phyloP scores from a whole-genome alignment of 495 filamentous ascomycete species.

The Daldinia caldariorum region DNA sequence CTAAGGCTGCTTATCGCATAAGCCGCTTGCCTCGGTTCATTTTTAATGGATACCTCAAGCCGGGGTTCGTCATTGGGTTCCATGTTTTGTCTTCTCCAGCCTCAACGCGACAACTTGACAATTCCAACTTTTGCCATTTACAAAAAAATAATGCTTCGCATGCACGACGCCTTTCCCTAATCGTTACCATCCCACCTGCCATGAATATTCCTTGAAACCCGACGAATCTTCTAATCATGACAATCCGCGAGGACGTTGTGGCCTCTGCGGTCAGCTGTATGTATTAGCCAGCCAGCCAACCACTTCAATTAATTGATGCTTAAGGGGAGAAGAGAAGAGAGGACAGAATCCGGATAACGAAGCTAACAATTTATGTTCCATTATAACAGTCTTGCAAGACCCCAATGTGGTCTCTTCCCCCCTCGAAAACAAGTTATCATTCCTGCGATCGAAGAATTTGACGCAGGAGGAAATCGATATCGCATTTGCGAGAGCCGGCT shows the following conservation, averaged over 20 bases:
- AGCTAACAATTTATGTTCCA: slow-evolving; percentile 32
- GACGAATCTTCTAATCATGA: slow-evolving; percentile 61
- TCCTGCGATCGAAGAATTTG: slow-evolving; percentile 95
- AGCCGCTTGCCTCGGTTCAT: slow-evolving; percentile 39
- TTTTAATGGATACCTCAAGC: slow-evolving; percentile 24
- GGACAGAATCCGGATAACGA: slow-evolving; percentile 19
- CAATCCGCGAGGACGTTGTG: slow-evolving; percentile 86
- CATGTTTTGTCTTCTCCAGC: slow-evolving; percentile 20
- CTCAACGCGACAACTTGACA: slow-evolving; percentile 33
- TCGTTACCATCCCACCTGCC: slow-evolving; percentile 6
- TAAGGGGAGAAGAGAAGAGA: slow-evolving; percentile 25
- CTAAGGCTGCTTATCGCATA: slow-evolving; percentile 16
- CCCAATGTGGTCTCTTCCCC: slow-evolving; percentile 88
- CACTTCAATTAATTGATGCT: slow-evolving; percentile 29
- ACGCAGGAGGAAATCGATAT: slow-evolving; percentile 93
- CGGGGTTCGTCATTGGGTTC: slow-evolving; percentile 38
- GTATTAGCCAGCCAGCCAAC: slow-evolving; percentile 59
- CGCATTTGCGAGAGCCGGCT: slow-evolving; percentile 77
- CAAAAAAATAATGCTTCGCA: background rate
- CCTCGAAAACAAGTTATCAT: slow-evolving; percentile 91
- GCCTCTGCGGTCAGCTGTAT: slow-evolving; percentile 77
- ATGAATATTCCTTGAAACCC: slow-evolving; percentile 30
- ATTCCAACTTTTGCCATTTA: slow-evolving; percentile 1
- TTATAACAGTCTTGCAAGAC: slow-evolving; percentile 82
- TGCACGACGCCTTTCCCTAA: background rate